Conservation (phyloP, 1,284 basidiomycete species). For the Boletus chippewaensis region DNA sequence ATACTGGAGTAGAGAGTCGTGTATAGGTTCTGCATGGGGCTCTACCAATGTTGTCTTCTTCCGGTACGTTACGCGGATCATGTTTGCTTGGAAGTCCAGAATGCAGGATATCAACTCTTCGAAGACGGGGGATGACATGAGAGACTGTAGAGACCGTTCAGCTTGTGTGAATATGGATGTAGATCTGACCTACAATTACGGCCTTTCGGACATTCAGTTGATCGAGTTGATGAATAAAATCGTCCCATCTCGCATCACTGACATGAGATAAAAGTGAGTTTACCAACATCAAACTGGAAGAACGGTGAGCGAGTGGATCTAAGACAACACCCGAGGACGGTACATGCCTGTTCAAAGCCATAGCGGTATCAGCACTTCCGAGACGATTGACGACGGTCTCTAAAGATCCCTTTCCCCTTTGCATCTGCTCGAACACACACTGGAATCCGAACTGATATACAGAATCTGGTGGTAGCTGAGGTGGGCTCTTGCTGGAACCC, state of each 20-base stretch:
- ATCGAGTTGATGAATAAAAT: slow-evolving; percentile 74
- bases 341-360: slow-evolving; percentile 75
- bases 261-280: slow-evolving; percentile 81
- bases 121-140: slow-evolving; percentile 81
- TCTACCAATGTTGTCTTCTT: slow-evolving; percentile 77
- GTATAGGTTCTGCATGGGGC: slow-evolving; percentile 53
- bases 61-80: slow-evolving; percentile 74
- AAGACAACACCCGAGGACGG: not conserved
- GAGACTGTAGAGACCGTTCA: slow-evolving; percentile 45
- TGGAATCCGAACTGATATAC: slow-evolving; percentile 79
- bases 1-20: slow-evolving; percentile 58
- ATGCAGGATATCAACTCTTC: slow-evolving; percentile 85
- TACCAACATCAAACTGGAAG: slow-evolving; percentile 75
- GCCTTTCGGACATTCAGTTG: slow-evolving; percentile 76
- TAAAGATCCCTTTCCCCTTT: slow-evolving; percentile 55
- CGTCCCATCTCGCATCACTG: slow-evolving; percentile 70
- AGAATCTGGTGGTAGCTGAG: slow-evolving; percentile 51
- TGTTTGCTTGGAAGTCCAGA: slow-evolving; percentile 87
- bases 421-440: slow-evolving; percentile 77
- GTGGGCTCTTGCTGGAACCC: slow-evolving; percentile 54
- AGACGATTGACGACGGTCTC: slow-evolving; percentile 76
- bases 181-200: slow-evolving; percentile 57
- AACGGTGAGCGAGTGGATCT: slow-evolving; percentile 10
- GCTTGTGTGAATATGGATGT: not conserved
- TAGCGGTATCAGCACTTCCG: slow-evolving; percentile 76